These are phyloP conservation scores for Podospora pseudocomata DNA, from an alignment of 495 filamentous ascomycete species.

Conservation along the genomic window DNA sequence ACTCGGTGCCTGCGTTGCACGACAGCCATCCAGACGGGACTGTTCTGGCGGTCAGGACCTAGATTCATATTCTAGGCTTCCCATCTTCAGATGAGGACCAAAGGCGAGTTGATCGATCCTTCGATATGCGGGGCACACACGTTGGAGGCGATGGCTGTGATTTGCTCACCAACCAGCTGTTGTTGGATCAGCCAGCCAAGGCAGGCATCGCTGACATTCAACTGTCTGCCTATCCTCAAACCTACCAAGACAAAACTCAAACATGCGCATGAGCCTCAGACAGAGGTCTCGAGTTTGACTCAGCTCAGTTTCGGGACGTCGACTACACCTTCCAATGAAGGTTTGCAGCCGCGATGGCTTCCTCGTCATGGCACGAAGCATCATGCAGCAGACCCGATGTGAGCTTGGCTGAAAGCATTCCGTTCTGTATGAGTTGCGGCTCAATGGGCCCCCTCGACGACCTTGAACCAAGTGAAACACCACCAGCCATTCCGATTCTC, in stretches of 20 bases:
- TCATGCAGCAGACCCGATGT: conserved; percentile 22
- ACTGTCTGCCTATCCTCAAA: neutral
- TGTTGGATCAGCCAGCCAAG: neutral
- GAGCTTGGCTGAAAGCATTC: conserved; percentile 10
- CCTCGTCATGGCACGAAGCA: conserved; percentile 18
- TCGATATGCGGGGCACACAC: neutral
- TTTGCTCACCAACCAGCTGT: neutral
- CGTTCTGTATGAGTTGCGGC: conserved; percentile 26
- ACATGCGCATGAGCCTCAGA: conserved; percentile 4
- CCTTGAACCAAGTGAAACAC: conserved; percentile 15
- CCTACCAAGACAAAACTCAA: neutral
- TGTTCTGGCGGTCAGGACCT: neutral
- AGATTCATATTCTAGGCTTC: neutral
- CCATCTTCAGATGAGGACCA: neutral
- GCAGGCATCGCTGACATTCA: neutral
- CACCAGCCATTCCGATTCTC: conserved; percentile 16
- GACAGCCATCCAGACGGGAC: neutral
- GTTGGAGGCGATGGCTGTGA: neutral
- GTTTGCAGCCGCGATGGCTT: neutral
- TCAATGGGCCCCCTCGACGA: conserved; percentile 17
- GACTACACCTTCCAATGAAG: neutral
- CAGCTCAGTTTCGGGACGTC: neutral
- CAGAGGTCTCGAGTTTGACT: neutral
- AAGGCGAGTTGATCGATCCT: neutral
- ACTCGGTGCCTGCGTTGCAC: neutral